These are phyloP conservation scores for Aspergillus sp. DNA, from an alignment of 2,329 filamentous ascomycete species.

Conservation along the genomic window DNA sequence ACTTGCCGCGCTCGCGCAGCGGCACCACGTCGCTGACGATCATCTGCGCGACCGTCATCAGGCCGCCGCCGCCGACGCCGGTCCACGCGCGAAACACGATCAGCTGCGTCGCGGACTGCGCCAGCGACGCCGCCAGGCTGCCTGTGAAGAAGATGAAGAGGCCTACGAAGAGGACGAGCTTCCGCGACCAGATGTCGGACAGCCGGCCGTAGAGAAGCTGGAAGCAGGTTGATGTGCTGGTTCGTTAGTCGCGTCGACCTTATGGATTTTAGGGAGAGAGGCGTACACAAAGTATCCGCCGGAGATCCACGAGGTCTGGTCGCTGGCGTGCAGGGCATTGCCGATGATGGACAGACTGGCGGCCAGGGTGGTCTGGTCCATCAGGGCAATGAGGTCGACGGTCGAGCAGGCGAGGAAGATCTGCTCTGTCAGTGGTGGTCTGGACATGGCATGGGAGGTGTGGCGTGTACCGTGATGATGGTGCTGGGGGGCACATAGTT, in stretches of 20 bases:
- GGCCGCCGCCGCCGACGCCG: slow-evolving; percentile 61
- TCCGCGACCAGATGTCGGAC: slow-evolving; percentile 61
- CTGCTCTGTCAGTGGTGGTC: slow-evolving; percentile 29
- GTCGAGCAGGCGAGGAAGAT: slow-evolving; percentile 59
- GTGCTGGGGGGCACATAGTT: slow-evolving; percentile 54
- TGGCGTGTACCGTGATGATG: slow-evolving; percentile 51
- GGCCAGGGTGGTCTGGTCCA: slow-evolving; percentile 59
- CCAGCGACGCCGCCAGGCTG: slow-evolving; percentile 60
- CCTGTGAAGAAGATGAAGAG: slow-evolving; percentile 55
- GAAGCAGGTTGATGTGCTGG: slow-evolving; percentile 65
- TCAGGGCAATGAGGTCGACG: slow-evolving; percentile 55
- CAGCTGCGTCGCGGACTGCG: slow-evolving; percentile 55
- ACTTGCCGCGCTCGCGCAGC: slow-evolving; percentile 58
- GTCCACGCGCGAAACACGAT: slow-evolving; percentile 61
- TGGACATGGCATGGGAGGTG: neutral
- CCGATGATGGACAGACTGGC: slow-evolving; percentile 56
- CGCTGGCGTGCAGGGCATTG: slow-evolving; percentile 49
- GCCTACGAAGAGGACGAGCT: slow-evolving; percentile 55
- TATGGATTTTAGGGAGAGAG: slow-evolving; percentile 57
- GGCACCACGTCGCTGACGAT: slow-evolving; percentile 62
- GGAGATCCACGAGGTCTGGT: slow-evolving; percentile 56
- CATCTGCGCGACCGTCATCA: slow-evolving; percentile 59
- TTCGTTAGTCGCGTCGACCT: slow-evolving; percentile 63
- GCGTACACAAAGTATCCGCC: slow-evolving; percentile 60
- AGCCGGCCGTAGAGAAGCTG: slow-evolving; percentile 63